A percentile compares a stretch with the other conserved stretches of the same genome.
These are phyloP conservation scores for Phaseolus lunatus DNA, from an alignment of 306 rosid genomes.

Conservation along the genomic window DNA sequence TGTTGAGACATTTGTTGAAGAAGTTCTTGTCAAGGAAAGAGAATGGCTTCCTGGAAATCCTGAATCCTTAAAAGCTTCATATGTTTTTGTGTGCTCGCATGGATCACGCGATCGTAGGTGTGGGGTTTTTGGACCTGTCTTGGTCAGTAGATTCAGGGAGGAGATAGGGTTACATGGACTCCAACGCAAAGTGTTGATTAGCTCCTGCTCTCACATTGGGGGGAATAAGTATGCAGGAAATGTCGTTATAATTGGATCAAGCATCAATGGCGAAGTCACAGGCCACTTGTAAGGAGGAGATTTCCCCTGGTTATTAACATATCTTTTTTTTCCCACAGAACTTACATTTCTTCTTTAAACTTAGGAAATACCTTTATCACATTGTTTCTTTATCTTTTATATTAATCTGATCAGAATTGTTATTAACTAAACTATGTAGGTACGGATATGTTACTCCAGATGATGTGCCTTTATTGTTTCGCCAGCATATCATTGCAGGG, in stretches of 20 bases:
- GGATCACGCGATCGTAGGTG: conserved; percentile 87
- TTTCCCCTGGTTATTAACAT: conserved; percentile 1
- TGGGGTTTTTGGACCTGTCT: conserved; percentile 82
- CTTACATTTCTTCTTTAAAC: conserved; percentile 4
- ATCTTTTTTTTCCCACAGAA: not conserved
- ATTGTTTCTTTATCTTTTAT: conserved; percentile 17
- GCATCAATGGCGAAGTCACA: conserved; percentile 57
- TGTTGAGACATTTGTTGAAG: conserved; percentile 89
- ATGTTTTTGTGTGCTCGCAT: conserved; percentile 80
- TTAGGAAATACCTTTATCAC: not conserved
- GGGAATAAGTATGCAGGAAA: conserved; percentile 85
- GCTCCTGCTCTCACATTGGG: conserved; percentile 92
- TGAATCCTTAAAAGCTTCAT: conserved; percentile 69
- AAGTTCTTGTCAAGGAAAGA: conserved; percentile 85
- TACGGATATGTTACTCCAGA: conserved; percentile 86
- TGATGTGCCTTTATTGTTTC: conserved; percentile 72
- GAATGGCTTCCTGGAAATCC: conserved; percentile 90
- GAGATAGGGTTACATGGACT: conserved; percentile 70
- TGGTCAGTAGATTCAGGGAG: conserved; percentile 69
- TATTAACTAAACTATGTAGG: conserved; percentile 51
- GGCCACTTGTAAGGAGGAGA: conserved; percentile 81
- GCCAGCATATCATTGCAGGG: conserved; percentile 70
- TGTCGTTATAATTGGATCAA: conserved; percentile 71
- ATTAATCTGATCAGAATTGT: not conserved
- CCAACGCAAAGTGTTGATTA: conserved; percentile 70